Evolutionary conservation across 2,329 filamentous ascomycete species (phyloP).

Genomic region (Phialemoniopsis sp.): DNA sequence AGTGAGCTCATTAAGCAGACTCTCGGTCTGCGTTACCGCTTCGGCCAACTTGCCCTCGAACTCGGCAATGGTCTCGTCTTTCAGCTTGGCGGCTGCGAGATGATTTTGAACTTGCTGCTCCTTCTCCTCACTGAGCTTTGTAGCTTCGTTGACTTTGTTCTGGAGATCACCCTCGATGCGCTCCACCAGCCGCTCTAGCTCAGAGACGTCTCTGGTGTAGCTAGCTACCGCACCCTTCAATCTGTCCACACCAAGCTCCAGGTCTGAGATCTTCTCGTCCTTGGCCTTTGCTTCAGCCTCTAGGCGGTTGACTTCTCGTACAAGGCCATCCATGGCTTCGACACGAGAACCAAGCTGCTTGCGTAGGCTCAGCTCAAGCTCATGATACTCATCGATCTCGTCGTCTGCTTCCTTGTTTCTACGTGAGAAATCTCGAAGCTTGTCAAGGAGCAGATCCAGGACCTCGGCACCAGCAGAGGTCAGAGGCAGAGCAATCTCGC

Average conservation of each 20-base stretch:
- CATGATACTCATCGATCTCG: slow-evolving; percentile 57
- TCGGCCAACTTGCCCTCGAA: slow-evolving; percentile 40
- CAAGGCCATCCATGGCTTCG: slow-evolving; percentile 43
- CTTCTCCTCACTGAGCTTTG: slow-evolving; percentile 12
- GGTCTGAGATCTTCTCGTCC: slow-evolving; percentile 35
- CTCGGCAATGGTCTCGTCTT: slow-evolving; percentile 20
- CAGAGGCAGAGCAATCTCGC: slow-evolving; percentile 50
- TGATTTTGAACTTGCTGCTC: slow-evolving; percentile 3
- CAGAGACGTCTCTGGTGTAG: slow-evolving; percentile 49
- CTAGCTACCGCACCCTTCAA: slow-evolving; percentile 47
- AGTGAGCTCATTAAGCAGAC: slow-evolving; percentile 32
- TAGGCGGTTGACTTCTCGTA: slow-evolving; percentile 32
- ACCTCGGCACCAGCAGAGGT: slow-evolving; percentile 49
- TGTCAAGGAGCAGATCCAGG: slow-evolving; percentile 47
- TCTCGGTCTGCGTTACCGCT: slow-evolving; percentile 30
- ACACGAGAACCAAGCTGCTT: slow-evolving; percentile 52
- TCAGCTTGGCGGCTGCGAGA: too few relatives aligned
- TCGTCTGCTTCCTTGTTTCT: slow-evolving; percentile 43
- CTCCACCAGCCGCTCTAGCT: slow-evolving; percentile 48
- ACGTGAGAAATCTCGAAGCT: slow-evolving; percentile 44
- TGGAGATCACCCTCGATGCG: slow-evolving; percentile 36
- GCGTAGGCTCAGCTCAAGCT: slow-evolving; percentile 49
- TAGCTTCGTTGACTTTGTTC: slow-evolving; percentile 11
- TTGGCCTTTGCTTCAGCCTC: slow-evolving; percentile 18
- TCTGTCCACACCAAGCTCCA: slow-evolving; percentile 44